Evolutionary conservation across 192 early-diverging fungal genomes (phyloP).

Genomic region (Linnemannia zychae): DNA sequence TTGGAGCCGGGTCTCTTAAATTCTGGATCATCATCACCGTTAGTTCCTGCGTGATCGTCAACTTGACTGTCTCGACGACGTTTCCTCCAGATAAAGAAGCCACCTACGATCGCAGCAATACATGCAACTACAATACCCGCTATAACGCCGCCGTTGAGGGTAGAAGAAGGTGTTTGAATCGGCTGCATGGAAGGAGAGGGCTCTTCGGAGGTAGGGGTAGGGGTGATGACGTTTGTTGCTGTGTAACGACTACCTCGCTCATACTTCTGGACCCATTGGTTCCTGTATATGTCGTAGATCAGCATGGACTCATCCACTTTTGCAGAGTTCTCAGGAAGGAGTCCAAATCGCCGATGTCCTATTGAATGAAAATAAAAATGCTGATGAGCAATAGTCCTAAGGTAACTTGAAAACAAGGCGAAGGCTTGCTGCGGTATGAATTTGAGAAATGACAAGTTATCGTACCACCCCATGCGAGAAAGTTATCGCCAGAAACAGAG

Average conservation of each 20-base stretch:
- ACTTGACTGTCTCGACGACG: no score
- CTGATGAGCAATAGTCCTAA: no score
- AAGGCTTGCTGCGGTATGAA: neutral
- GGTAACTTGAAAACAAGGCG: neutral
- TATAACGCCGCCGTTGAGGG: neutral
- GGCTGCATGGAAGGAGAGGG: neutral
- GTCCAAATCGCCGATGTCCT: neutral
- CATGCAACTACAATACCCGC: no score
- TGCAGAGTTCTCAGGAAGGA: neutral
- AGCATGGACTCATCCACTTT: neutral
- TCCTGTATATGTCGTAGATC: neutral
- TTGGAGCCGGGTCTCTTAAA: no score
- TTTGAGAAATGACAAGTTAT: neutral
- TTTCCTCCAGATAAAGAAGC: no score
- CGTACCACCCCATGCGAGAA: constrained; percentile 7
- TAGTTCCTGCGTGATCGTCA: no score
- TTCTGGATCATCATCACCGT: no score
- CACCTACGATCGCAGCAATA: no score
- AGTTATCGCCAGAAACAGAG: constrained; percentile 3
- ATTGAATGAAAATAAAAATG: neutral
- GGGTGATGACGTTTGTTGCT: neutral
- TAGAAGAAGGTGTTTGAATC: no score
- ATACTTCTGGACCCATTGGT: neutral
- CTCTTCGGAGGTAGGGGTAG: neutral
- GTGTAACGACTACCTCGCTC: neutral